phyloP scores from a whole-genome alignment of 2,329 filamentous ascomycete genomes.

The Sphaceloma murrayae region DNA sequence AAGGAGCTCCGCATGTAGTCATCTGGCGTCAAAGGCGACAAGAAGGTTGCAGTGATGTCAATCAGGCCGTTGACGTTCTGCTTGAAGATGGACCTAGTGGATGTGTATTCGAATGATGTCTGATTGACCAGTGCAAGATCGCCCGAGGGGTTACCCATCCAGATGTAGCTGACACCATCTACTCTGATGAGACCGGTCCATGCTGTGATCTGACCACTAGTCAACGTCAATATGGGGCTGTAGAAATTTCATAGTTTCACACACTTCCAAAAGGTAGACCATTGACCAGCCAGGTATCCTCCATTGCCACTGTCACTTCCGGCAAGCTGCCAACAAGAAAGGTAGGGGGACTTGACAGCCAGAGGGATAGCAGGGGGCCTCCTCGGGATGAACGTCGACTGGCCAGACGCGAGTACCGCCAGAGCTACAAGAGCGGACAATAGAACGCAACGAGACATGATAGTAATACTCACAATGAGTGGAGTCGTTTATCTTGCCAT shows the following conservation, averaged over 20 bases:
- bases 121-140: slow-evolving; percentile 46
- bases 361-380: slow-evolving; percentile 60
- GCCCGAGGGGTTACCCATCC: slow-evolving; percentile 53
- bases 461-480: slow-evolving; percentile 17
- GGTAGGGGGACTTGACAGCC: slow-evolving; percentile 64
- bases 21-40: slow-evolving; percentile 58
- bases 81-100: slow-evolving; percentile 60
- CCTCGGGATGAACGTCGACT: slow-evolving; percentile 53
- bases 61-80: slow-evolving; percentile 55
- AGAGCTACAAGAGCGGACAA: slow-evolving; percentile 12
- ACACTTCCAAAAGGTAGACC: slow-evolving; percentile 61
- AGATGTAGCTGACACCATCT: slow-evolving; percentile 54
- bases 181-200: slow-evolving; percentile 49
- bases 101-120: slow-evolving; percentile 58
- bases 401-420: slow-evolving; percentile 7
- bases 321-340: slow-evolving; percentile 57
- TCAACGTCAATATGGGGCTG: slow-evolving; percentile 1
- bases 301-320: slow-evolving; percentile 54
- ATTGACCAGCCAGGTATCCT: slow-evolving; percentile 58
- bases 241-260: slow-evolving; percentile 24
- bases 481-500: too few relatives aligned
- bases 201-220: slow-evolving; percentile 17
- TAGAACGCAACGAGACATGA: slow-evolving; percentile 4
- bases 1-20: slow-evolving; percentile 60
- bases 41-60: slow-evolving; percentile 57